Conservation (phyloP, 495 filamentous ascomycete genomes). For the Hyaloscypha hepaticicola region DNA sequence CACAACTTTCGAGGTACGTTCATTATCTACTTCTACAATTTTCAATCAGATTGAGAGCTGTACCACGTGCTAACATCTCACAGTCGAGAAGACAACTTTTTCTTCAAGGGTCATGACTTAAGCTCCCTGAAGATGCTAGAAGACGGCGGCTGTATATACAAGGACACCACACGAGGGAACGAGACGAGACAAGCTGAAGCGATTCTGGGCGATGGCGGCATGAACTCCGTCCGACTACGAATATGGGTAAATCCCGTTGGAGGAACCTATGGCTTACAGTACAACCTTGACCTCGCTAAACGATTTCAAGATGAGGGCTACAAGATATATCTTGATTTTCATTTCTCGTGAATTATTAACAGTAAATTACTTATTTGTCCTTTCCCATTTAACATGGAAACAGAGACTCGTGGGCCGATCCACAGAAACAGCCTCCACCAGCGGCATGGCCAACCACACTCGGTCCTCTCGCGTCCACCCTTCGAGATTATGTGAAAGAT, state of each 20-base stretch:
- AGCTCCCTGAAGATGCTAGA: constrained; percentile 38
- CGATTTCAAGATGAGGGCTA: constrained; percentile 36
- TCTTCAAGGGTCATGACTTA: constrained; percentile 44
- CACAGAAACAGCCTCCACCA: constrained; percentile 36
- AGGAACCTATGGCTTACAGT: constrained; percentile 31
- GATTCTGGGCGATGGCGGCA: constrained; percentile 43
- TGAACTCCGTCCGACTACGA: constrained; percentile 40
- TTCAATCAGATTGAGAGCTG: background rate
- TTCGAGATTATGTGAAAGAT: constrained; percentile 38
- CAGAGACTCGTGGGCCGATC: constrained; percentile 42
- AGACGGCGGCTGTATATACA: constrained; percentile 37
- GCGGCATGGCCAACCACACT: constrained; percentile 29
- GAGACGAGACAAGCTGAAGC: constrained; percentile 38
- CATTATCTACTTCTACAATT: background rate
- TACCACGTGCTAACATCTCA: background rate
- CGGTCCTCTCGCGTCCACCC: constrained; percentile 20
- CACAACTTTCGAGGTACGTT: background rate
- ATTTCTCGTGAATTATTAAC: constrained; percentile 29
- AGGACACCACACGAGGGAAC: constrained; percentile 37
- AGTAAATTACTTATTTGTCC: background rate
- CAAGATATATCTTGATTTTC: constrained; percentile 37
- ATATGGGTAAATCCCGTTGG: constrained; percentile 36
- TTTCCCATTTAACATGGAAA: background rate
- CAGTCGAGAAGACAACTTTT: constrained; percentile 17
- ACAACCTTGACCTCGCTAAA: constrained; percentile 37